Evolutionary conservation across 1,284 basidiomycete genomes (phyloP).

Genomic region (Puccinia triticina): DNA sequence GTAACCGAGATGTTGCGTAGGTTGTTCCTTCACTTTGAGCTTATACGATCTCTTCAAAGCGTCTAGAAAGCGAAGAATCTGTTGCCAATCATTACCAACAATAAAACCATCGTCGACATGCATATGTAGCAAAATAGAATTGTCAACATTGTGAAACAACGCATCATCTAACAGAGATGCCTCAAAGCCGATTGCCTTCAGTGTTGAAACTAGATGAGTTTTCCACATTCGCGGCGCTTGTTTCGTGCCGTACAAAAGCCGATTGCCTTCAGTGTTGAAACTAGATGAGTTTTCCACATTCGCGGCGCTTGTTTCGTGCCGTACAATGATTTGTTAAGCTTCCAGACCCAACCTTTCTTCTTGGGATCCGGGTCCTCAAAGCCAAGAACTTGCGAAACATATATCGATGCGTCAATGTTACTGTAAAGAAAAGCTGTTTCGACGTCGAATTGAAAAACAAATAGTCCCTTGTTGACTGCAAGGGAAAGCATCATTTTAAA

Average conservation of each 20-base stretch:
- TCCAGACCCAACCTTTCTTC: slow-evolving; percentile 4
- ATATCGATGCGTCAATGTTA: slow-evolving; percentile 7
- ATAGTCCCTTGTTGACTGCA: background rate
- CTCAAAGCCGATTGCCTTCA: background rate
- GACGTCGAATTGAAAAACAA: slow-evolving; percentile 26
- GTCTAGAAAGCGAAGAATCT: background rate
- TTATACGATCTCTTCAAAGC: background rate
- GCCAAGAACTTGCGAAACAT: slow-evolving; percentile 14
- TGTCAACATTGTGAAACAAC: background rate
- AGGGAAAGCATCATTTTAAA: slow-evolving; percentile 14
- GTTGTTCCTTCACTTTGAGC: no score
- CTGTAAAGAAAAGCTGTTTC: slow-evolving; percentile 24
- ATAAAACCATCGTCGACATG: slow-evolving; percentile 18
- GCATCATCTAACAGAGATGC: background rate
- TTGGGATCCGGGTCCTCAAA: background rate
- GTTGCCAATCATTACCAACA: background rate
- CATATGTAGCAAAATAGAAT: background rate
- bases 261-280: no score
- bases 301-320: no score
- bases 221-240: no score
- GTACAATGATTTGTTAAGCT: no score
- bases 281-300: no score
- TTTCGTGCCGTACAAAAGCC: no score
- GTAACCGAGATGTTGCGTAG: no score
- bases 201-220: no score